Base-by-base conservation (phyloP, 140 eudicot genomes). In the Anethum foeniculum region DNA sequence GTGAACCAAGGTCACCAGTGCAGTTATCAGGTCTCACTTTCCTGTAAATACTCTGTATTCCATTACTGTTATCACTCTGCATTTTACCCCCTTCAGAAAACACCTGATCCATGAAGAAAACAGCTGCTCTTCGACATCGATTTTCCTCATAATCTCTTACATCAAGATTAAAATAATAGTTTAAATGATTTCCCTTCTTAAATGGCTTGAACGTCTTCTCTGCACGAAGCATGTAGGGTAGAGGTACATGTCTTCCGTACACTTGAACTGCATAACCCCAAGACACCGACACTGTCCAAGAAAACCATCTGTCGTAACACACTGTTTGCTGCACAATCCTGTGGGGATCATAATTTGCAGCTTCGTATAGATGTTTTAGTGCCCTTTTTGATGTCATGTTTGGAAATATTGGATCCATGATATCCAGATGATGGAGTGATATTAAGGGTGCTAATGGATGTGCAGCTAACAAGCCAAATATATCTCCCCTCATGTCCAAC, bases 221-320 rank as follows among this genome's bases (percentile, higher is more conserved):
- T 3, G 84, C 85, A 3, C 93, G 96, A 49, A 91, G 86, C 27
- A 81, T 91, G 21, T 93, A 93, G 0, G 90, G 88, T 80, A 93
- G 81, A 18, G 82, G 83, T 15, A 93, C 84, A 44, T 87, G 89
- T 48, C 18, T 79, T 3, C 84, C 86, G 62, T 87, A 88, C 4
- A 93, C 87, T 80, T 93, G 92, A 1, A 91, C 80, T 0, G 96
- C 90, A 39, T 91, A 93, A 4, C 98, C 98, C 98, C 98, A 93
- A 3, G 98, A 91, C n/a, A 93, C 84, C 0, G 98, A 93, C 32
- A 93, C 84, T 0, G 98, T 91, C 98, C 97, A 93, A 23, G 96
- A 88, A 85, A 86, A 93, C 98, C 96, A 90, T 62, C 87, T 85
- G 68, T 94, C 98, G 16, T 90, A 94, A 79, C 98, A 92, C 28